phyloP scores from a whole-genome alignment of 2,329 filamentous ascomycete species.

The Pseudogymnoascus sp. region DNA sequence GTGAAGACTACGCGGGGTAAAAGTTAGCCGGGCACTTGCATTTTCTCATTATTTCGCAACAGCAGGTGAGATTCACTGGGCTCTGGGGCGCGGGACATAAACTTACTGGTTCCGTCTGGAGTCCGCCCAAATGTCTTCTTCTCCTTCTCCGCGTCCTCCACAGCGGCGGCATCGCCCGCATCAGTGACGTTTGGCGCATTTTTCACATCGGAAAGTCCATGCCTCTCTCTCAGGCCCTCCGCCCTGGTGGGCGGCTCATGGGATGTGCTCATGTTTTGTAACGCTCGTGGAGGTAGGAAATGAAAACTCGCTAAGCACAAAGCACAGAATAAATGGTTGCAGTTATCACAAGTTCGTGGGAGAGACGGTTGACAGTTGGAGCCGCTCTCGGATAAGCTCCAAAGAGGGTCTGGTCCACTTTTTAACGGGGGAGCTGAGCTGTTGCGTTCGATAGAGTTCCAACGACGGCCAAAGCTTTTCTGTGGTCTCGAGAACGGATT shows the following conservation, averaged over 20 bases:
- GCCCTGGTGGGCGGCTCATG: conserved; percentile 6
- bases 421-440: conserved; percentile 3
- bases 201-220: neutral
- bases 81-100: conserved; percentile 7
- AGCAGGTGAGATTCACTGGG: neutral
- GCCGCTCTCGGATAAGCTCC: conserved; percentile 5
- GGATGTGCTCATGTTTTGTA: conserved; percentile 5
- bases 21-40: conserved; percentile 9
- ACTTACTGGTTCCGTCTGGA: conserved; percentile 79
- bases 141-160: conserved; percentile 35
- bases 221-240: conserved; percentile 5
- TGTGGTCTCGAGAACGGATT: neutral
- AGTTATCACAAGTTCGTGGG: conserved; percentile 5
- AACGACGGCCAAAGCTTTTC: conserved; percentile 5
- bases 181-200: neutral
- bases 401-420: conserved; percentile 2
- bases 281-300: neutral
- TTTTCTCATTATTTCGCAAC: conserved; percentile 1
- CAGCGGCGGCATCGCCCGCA: neutral
- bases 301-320: conserved; percentile 4
- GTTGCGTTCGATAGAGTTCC: conserved; percentile 4
- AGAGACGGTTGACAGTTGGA: conserved; percentile 1
- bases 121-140: conserved; percentile 87
- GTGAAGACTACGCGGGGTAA: conserved; percentile 63
- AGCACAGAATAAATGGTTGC: conserved; percentile 1